A percentile compares a stretch with the other conserved stretches of the same genome.
phyloP scores from a whole-genome alignment of 2,329 filamentous ascomycete genomes.

The Pseudogymnoascus verrucosus region DNA sequence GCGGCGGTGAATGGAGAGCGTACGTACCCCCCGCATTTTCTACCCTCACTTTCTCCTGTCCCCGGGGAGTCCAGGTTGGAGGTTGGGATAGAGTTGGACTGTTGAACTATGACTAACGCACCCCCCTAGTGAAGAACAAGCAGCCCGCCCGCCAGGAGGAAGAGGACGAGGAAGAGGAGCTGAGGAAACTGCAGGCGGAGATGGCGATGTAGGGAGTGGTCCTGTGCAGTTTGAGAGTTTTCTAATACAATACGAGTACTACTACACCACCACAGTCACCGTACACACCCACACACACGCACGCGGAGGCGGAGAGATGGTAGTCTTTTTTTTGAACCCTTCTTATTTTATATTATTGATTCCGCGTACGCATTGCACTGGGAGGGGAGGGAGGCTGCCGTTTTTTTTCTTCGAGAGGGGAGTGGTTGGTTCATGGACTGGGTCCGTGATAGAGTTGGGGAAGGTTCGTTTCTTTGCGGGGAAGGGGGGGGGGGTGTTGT shows the following conservation, averaged over 20 bases:
- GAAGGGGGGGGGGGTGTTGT: not conserved
- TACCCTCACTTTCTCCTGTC: not conserved
- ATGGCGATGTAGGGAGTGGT: conserved; percentile 72
- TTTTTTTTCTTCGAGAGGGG: not conserved
- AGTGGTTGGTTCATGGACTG: not conserved
- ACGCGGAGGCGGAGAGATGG: not conserved
- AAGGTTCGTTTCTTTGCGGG: too few species aligned
- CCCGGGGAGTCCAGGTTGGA: conserved; percentile 8
- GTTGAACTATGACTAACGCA: not conserved
- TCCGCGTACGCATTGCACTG: not conserved
- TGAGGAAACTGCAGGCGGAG: conserved; percentile 87
- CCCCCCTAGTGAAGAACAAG: conserved; percentile 41
- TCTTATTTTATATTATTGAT: not conserved
- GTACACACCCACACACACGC: not conserved
- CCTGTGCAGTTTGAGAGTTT: not conserved
- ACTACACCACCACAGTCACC: not conserved
- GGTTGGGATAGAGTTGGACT: conserved; percentile 10
- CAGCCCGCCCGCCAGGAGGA: conserved; percentile 50
- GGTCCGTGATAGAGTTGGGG: not conserved
- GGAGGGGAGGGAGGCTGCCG: not conserved
- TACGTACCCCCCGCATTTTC: conserved; percentile 40
- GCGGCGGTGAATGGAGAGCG: conserved; percentile 65
- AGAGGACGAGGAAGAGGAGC: conserved; percentile 92
- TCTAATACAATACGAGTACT: not conserved
- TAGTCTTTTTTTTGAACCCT: not conserved